Evolutionary conservation across 139 green algal genomes (phyloP).

Genomic region (Micractinium sp.): DNA sequence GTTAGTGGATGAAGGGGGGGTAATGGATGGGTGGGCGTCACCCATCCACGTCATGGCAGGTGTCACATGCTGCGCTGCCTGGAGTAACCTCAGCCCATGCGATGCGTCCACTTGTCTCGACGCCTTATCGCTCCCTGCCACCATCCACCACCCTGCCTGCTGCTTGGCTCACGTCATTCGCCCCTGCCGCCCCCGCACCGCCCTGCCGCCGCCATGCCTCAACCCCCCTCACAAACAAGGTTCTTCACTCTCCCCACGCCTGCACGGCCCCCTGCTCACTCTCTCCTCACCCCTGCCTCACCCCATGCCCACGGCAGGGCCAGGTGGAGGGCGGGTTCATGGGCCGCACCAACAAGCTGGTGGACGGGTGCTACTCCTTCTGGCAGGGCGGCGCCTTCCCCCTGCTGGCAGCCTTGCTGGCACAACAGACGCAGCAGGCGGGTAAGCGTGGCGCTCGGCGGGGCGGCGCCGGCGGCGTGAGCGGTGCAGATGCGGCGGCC

Average conservation of each 20-base stretch:
- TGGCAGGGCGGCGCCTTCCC: slow-evolving; percentile 93
- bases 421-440: not conserved
- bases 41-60: too few relatives aligned
- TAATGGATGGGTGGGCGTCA: too few relatives aligned
- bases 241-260: not conserved
- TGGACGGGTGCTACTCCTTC: slow-evolving; percentile 98
- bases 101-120: not conserved
- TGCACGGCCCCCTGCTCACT: not conserved
- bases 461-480: not conserved
- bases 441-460: not conserved
- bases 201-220: not conserved
- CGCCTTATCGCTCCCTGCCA: not conserved
- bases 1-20: too few relatives aligned
- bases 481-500: not conserved
- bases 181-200: too few relatives aligned
- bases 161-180: not conserved
- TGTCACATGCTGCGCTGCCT: not conserved
- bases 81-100: not conserved
- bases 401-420: slow-evolving; percentile 63
- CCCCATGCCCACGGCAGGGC: slow-evolving; percentile 64
- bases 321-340: slow-evolving; percentile 93
- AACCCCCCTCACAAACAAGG: not conserved
- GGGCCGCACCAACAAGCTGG: slow-evolving; percentile 98
- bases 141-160: too few relatives aligned
- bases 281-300: not conserved